These are phyloP conservation scores for Globisporangium megalacanthum DNA, from an alignment of 352 stramenopile species.

Conservation along the genomic window DNA sequence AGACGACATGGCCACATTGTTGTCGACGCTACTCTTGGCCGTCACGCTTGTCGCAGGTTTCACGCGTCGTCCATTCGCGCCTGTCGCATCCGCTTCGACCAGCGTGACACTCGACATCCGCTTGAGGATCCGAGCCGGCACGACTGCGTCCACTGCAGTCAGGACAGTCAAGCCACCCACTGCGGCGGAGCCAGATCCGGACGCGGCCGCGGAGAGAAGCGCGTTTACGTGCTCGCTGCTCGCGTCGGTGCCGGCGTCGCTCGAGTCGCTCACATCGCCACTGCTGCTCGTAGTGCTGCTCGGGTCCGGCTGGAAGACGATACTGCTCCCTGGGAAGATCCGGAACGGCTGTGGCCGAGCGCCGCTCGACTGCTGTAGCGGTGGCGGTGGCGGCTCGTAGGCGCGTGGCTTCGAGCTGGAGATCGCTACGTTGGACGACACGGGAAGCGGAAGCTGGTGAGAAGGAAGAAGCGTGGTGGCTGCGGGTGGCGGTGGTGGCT, in stretches of 20 bases:
- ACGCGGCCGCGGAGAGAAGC: slow-evolving; percentile 7
- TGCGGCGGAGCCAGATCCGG: background rate
- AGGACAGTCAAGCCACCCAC: slow-evolving; percentile 11
- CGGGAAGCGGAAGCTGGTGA: background rate
- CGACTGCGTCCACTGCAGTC: slow-evolving; percentile 10
- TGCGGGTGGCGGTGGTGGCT: background rate
- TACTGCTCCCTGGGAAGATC: slow-evolving; percentile 11
- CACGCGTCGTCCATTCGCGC: slow-evolving; percentile 9
- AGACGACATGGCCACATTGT: slow-evolving; percentile 9
- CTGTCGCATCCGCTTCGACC: slow-evolving; percentile 18
- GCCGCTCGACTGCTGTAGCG: background rate
- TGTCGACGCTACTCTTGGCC: background rate
- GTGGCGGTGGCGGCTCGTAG: slow-evolving; percentile 6
- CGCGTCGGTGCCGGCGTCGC: slow-evolving; percentile 24
- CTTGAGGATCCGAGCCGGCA: slow-evolving; percentile 23
- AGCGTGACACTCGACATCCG: slow-evolving; percentile 49
- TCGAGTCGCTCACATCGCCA: slow-evolving; percentile 27
- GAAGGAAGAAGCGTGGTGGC: background rate
- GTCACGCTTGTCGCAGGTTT: slow-evolving; percentile 1
- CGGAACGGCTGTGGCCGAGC: slow-evolving; percentile 9
- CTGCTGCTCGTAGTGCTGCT: slow-evolving; percentile 17
- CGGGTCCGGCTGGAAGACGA: slow-evolving; percentile 12
- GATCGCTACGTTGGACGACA: background rate
- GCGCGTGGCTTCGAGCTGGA: background rate
- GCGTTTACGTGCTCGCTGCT: slow-evolving; percentile 6